Evolutionary conservation across 192 early-diverging fungal species (phyloP), one percentile per base, ranked within the genome.

Genomic region (Backusella sp.): DNA sequence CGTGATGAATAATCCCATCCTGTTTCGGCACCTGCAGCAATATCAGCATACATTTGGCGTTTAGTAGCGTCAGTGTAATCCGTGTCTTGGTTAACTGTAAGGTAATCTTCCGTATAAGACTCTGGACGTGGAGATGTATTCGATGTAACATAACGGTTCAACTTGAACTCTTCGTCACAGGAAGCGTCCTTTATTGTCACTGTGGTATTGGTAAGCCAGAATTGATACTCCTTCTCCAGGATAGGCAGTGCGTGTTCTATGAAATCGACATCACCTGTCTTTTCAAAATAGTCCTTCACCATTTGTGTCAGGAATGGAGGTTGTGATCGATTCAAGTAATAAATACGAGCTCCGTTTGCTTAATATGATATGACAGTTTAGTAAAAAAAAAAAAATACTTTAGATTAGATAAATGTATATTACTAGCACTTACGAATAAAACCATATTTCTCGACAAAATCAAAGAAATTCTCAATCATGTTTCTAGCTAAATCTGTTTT

Each of bases 321-420:
- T 72, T 92, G 91, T 6, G 92, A 94, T 68, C 92, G 83, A 72
- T 91, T 88, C 71, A 92, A 74, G 74, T 92, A 94, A 78, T 94
- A 94, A 42, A 90, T 83, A 21, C 92, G 87, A 5, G 91, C 90
- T 11, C 92, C 92, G 68, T 94, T 94, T 9, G 92, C 86, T 88
- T 56, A 23, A 17, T 71, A 28, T 4, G 26, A 23, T 12, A 12
- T 28, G 26, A 26, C 6, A 49, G 46, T 49, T 62, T 62, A 62
- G 56, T 28, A 28, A 28, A 32, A 32, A 30, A 30, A 30, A 30
- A 32, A 32, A 28, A 12, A 62, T 62, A 62, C 8, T 12, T 62
- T 49, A 19, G 15, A 37, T 65, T 46, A 59, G 37, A 11, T 39
- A 39, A 11, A 39, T 42, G 12, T 77, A 2, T 52, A 23, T 23